Evolutionary conservation across 2,329 filamentous ascomycete genomes (phyloP), one percentile per base, ranked within the genome.

Genomic region (Lecanosticta acicola): DNA sequence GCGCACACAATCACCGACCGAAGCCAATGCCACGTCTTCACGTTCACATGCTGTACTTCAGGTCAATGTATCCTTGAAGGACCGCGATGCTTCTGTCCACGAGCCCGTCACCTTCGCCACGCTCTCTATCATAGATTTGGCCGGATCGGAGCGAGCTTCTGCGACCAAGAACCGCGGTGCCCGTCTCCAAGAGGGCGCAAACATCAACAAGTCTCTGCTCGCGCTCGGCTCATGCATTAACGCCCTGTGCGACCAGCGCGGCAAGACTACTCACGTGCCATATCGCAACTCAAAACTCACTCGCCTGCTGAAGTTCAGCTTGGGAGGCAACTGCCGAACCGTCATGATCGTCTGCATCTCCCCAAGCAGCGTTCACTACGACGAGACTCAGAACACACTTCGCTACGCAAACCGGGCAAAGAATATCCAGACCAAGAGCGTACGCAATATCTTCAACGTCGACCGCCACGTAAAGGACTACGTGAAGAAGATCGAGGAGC

Each of bases 321-420:
- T 98, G 0, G 93, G 93, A 21, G 93, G 93, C 2, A 98, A 98
- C 68, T 98, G 93, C 76, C 94, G 90, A 70, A 98, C 93, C 0
- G 93, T 98, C 65, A 98, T 98, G 93, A 97, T 98, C 66, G 93
- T 98, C 19, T 98, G 93, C 61, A 87, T 98, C 43, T 96, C 90
- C 58, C 93, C 93, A 1, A 96, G 89, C 1, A 97, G 93, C 61
- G 85, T 87, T 3, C 93, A 98, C 68, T 98, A 93, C 59, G 93
- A 98, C 66, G 93, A 98, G 70, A 96, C 91, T 0, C 93, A 98
- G 61, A 98, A 98, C 67, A 98, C 93, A 0, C 76, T 98, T 14
- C 86, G 94, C 59, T 98, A 98, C 62, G 93, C 93, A 40, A 97
- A 98, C 68, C 80, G 93, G 57, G 93, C 93, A 48, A 98, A 98